phyloP scores from a whole-genome alignment of 129 eudicot species.

The Daucus carota region DNA sequence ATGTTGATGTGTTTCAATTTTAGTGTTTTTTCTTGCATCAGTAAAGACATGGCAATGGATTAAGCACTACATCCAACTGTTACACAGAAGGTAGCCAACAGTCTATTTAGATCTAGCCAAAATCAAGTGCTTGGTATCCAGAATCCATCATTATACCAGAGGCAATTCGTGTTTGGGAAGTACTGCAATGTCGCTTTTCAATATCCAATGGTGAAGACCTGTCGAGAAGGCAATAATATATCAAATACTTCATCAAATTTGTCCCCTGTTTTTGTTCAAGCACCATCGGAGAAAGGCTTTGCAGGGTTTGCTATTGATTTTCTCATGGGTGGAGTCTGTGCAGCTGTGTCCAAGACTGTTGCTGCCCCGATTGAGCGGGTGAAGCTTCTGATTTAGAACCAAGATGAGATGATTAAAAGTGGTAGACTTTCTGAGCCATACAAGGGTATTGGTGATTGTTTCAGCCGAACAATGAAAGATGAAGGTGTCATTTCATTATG shows the following conservation, averaged over 20 bases:
- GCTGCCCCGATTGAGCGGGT: slow-evolving; percentile 53
- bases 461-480: slow-evolving; percentile 35
- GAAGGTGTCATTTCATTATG: slow-evolving; percentile 43
- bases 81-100: slow-evolving; percentile 28
- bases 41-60: slow-evolving; percentile 25
- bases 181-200: slow-evolving; percentile 34
- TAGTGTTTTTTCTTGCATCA: background rate
- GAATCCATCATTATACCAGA: slow-evolving; percentile 13
- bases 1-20: background rate
- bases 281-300: slow-evolving; percentile 45
- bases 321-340: slow-evolving; percentile 57
- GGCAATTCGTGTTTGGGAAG: slow-evolving; percentile 23
- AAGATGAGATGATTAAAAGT: slow-evolving; percentile 48
- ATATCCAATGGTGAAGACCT: slow-evolving; percentile 14
- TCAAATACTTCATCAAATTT: slow-evolving; percentile 20
- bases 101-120: slow-evolving; percentile 21
- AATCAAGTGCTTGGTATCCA: slow-evolving; percentile 18
- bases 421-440: slow-evolving; percentile 44
- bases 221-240: slow-evolving; percentile 18
- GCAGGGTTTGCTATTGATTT: slow-evolving; percentile 37
- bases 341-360: slow-evolving; percentile 48
- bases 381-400: slow-evolving; percentile 45
- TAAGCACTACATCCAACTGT: slow-evolving; percentile 32
- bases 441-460: slow-evolving; percentile 48
- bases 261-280: slow-evolving; percentile 36